phyloP scores from a whole-genome alignment of 177 flowering plant species.

The Telopea speciosissima region DNA sequence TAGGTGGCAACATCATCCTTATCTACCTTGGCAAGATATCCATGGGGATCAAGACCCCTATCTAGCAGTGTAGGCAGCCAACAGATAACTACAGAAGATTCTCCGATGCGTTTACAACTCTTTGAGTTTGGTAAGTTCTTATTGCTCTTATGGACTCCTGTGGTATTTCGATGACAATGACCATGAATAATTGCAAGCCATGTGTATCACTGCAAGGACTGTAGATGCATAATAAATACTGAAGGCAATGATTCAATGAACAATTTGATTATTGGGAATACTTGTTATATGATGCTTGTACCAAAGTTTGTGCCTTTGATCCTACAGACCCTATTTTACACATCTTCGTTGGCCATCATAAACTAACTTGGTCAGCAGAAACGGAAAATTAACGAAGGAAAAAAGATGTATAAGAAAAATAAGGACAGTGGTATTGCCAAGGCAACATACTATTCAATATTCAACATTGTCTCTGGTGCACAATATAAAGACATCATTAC shows the following conservation, averaged over 20 bases:
- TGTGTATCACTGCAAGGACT: not conserved
- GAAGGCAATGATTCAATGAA: too few species aligned
- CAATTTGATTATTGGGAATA: not conserved
- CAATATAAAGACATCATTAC: not conserved
- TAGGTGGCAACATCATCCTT: conserved; percentile 60
- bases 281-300: not conserved
- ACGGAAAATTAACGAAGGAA: too few species aligned
- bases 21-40: conserved; percentile 56
- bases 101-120: conserved; percentile 43
- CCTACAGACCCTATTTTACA: not conserved
- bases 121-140: conserved; percentile 60
- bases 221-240: not conserved
- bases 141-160: not conserved
- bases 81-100: conserved; percentile 19
- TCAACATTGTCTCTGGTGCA: not conserved
- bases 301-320: not conserved
- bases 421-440: not conserved
- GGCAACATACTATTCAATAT: not conserved
- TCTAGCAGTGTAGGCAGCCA: conserved; percentile 14
- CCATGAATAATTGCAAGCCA: too few species aligned
- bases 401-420: too few species aligned
- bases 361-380: not conserved
- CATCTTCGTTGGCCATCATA: not conserved
- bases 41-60: conserved; percentile 63
- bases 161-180: too few species aligned